Conservation (phyloP, 2,329 filamentous ascomycete species). For the Cladophialophora yegresii region DNA sequence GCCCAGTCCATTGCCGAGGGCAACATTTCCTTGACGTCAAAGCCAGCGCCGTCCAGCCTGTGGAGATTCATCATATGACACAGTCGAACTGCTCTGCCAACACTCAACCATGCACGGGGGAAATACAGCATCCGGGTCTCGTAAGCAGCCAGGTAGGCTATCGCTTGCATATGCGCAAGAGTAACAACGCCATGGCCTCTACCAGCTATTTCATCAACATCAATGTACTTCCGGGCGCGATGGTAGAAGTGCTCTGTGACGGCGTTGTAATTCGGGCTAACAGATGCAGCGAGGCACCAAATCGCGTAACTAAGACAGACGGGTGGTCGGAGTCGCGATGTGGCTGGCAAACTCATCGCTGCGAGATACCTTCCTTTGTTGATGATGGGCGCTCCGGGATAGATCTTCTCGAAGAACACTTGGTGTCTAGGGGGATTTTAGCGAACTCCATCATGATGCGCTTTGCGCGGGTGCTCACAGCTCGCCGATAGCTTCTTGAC, state of each 20-base stretch:
- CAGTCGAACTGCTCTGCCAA: conserved; percentile 7
- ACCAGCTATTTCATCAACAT: conserved; percentile 8
- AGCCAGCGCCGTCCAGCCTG: conserved; percentile 8
- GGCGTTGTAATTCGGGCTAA: conserved; percentile 14
- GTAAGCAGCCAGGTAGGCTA: conserved; percentile 7
- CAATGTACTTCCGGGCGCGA: conserved; percentile 16
- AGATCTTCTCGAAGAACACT: conserved; percentile 11
- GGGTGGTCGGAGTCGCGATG: conserved; percentile 13
- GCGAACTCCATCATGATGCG: no score
- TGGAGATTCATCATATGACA: conserved; percentile 19
- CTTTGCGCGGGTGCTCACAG: neutral
- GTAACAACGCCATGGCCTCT: conserved; percentile 13
- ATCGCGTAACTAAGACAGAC: conserved; percentile 14
- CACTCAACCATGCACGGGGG: conserved; percentile 14
- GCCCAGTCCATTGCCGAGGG: conserved; percentile 37
- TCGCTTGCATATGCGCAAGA: conserved; percentile 13
- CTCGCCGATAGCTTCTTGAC: conserved; percentile 14
- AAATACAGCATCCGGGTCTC: conserved; percentile 12
- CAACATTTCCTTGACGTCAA: conserved; percentile 14
- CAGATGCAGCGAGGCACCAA: conserved; percentile 7
- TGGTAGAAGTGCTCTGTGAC: conserved; percentile 15
- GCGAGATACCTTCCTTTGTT: conserved; percentile 14
- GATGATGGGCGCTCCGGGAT: conserved; percentile 3
- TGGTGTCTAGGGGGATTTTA: conserved; percentile 1
- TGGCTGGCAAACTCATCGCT: conserved; percentile 11